Evolutionary conservation across 495 filamentous ascomycete genomes (phyloP), one percentile per base, ranked within the genome.

Genomic region (Clavariopsis aquatica): DNA sequence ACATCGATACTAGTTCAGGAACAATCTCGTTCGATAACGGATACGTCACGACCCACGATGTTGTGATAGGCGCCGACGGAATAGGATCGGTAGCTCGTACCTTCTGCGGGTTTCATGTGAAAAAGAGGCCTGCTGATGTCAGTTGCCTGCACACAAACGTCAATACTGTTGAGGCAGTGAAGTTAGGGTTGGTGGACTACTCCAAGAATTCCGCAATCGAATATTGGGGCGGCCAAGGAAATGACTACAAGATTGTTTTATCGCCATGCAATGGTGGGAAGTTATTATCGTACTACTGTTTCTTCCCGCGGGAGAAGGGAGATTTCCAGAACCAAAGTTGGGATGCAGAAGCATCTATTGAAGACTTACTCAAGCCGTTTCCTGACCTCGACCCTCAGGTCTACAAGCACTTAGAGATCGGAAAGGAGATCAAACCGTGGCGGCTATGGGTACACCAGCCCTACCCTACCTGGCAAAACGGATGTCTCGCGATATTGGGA

Each of bases 131-230:
- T n/a, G 77, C 81, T 0, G 72, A 75, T 2, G 77, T 75, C 1
- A 78, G 73, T 66, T 83, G 81, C 63, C 65, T 79, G 13, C 80
- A 82, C 52, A 71, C 75, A 22, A 82, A 79, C 49, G 46, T 73
- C 43, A 38, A 41, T 31, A 66, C 71, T 47, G 56, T 51, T 7
- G 45, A 49, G 17, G 45, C 45, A 4, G 17, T 49, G 7, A 49
- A 49, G 45, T n/a, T 49, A 19, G 45, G 45, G 6, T n/a, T 49
- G 15, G 45, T 49, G 17, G 45, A 49, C 20, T 49, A 49, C 45
- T 49, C 45, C 8, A 49, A 49, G 45, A 49, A 49, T n/a, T 19
- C 17, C 26, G 70, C 72, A 13, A 62, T 75, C 24, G 65, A 72
- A 38, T 75, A 69, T 62, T 75, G 74, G 71, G 72, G 72, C n/a